These are phyloP conservation scores for Helianthus annuus DNA, from an alignment of 129 eudicot genomes.

Conservation along the genomic window HanXRQr2.0-SUNRISE NC_035433.2:87570313-87570812, in stretches of 20 bases:
- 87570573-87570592: neutral
- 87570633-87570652: constrained; percentile 10
- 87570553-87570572: neutral
- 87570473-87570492: neutral
- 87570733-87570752: constrained; percentile 35
- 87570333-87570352: neutral
- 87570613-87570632: neutral
- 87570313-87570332: neutral
- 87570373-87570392: neutral
- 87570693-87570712: constrained; percentile 47
- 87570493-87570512: neutral
- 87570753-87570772: constrained; percentile 31
- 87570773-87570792: constrained; percentile 36
- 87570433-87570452: neutral
- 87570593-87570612: neutral
- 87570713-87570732: constrained; percentile 34
- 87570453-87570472: constrained; percentile 6
- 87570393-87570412: neutral
- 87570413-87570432: neutral
- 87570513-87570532: neutral
- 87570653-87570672: constrained; percentile 34
- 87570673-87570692: constrained; percentile 66
- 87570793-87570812: constrained; percentile 31
- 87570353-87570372: neutral
- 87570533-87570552: neutral